phyloP scores from a whole-genome alignment of 2,329 filamentous ascomycete species.

The Xylariaceae sp. region DNA sequence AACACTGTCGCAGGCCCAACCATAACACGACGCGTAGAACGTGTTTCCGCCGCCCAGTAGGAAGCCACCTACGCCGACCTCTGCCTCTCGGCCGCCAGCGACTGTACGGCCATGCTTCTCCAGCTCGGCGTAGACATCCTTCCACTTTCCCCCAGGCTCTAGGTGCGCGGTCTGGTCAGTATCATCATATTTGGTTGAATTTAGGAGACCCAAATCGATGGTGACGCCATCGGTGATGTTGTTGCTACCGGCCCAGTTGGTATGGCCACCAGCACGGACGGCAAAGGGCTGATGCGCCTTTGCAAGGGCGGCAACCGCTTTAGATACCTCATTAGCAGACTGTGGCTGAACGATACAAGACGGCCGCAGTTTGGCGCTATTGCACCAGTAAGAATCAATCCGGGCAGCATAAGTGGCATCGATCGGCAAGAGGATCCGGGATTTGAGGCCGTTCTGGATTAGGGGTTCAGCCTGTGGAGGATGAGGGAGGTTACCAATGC shows the following conservation, averaged over 20 bases:
- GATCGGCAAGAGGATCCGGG: conserved; percentile 8
- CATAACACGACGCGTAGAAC: conserved; percentile 31
- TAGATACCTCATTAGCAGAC: conserved; percentile 1
- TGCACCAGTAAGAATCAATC: conserved; percentile 9
- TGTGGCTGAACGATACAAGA: conserved; percentile 10
- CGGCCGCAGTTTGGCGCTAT: conserved; percentile 8
- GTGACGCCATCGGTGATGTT: conserved; percentile 44
- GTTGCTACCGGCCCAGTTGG: conserved; percentile 42
- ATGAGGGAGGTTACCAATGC: no score
- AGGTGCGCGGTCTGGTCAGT: conserved; percentile 33
- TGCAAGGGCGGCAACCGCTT: neutral
- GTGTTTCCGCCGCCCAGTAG: conserved; percentile 25
- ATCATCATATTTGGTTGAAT: conserved; percentile 24
- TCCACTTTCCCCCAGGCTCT: conserved; percentile 30
- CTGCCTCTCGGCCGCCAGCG: conserved; percentile 25
- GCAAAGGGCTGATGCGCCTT: conserved; percentile 36
- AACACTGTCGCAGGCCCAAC: conserved; percentile 49
- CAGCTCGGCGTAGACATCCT: conserved; percentile 22
- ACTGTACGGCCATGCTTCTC: conserved; percentile 18
- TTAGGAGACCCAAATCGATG: conserved; percentile 33
- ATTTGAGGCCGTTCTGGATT: conserved; percentile 6
- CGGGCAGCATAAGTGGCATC: conserved; percentile 1
- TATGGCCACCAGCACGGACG: conserved; percentile 49
- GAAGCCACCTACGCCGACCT: conserved; percentile 29
- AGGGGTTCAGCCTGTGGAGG: neutral